Percentiles rank a stretch among this genome's conserved stretches.
Conservation (phyloP, 2,329 filamentous ascomycete species). For the Alternaria arborescens region DNA sequence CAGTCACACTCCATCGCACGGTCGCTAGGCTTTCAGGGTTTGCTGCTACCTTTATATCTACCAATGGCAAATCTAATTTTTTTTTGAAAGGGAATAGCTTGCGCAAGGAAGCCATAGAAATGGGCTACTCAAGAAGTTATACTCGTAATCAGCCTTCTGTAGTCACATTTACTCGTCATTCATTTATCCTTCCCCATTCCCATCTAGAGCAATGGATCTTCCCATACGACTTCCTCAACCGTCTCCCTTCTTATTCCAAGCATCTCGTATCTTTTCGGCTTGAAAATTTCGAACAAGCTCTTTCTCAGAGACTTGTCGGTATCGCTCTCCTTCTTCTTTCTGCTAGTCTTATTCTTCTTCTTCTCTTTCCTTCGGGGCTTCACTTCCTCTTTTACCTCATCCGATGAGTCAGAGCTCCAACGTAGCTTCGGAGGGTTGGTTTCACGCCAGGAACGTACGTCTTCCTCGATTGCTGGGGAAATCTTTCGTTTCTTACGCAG, state of each 20-base stretch:
- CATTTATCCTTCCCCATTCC: neutral
- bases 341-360: neutral
- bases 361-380: neutral
- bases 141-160: neutral
- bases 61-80: too few species aligned
- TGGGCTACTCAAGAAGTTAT: neutral
- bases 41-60: neutral
- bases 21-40: neutral
- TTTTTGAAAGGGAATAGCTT: neutral
- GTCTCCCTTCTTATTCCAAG: constrained; percentile 1
- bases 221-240: neutral
- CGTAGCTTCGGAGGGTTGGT: neutral
- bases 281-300: neutral
- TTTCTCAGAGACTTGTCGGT: neutral
- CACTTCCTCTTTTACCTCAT: neutral
- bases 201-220: neutral
- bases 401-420: neutral
- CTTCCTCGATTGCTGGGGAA: neutral
- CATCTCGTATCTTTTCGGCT: neutral
- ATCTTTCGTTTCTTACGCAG: neutral
- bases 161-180: neutral
- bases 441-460: neutral
- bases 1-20: neutral
- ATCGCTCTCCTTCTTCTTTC: neutral
- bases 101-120: neutral